phyloP scores from a whole-genome alignment of 306 rosid genomes.

The Hylodesmum podocarpum region DNA sequence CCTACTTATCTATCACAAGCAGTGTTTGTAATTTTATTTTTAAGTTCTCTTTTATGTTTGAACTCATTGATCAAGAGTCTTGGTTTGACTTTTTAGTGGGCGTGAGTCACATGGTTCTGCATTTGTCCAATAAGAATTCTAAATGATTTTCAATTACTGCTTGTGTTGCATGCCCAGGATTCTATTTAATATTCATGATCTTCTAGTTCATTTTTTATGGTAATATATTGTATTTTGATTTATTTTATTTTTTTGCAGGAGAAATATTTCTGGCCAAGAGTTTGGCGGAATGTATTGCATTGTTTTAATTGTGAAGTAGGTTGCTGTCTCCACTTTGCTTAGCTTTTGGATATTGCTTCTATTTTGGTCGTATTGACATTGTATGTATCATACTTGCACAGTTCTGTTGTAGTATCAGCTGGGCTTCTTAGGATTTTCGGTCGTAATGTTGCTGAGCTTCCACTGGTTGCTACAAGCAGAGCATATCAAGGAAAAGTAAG shows the following conservation, averaged over 20 bases:
- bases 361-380: conserved; percentile 21
- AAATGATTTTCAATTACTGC: conserved; percentile 9
- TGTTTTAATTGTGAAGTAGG: conserved; percentile 90
- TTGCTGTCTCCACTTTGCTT: conserved; percentile 10
- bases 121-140: conserved; percentile 19
- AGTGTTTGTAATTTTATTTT: not conserved
- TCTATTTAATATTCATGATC: not conserved
- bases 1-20: not conserved
- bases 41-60: not conserved
- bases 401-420: conserved; percentile 93
- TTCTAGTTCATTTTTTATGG: conserved; percentile 1
- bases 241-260: conserved; percentile 59
- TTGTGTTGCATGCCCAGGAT: conserved; percentile 2
- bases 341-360: conserved; percentile 3
- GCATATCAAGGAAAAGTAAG: conserved; percentile 94
- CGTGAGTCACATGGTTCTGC: not conserved
- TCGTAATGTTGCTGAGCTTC: conserved; percentile 90
- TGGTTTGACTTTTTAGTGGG: not conserved
- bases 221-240: conserved; percentile 22
- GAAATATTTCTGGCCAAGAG: conserved; percentile 98
- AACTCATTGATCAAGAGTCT: not conserved
- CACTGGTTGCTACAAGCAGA: conserved; percentile 95
- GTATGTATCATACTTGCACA: conserved; percentile 36
- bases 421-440: conserved; percentile 97
- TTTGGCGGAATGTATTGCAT: conserved; percentile 99